A percentile compares a stretch with the other conserved stretches of the same genome.
Evolutionary conservation across 192 early-diverging fungal genomes (phyloP).

Genomic region (Coemansia javaensis): DNA sequence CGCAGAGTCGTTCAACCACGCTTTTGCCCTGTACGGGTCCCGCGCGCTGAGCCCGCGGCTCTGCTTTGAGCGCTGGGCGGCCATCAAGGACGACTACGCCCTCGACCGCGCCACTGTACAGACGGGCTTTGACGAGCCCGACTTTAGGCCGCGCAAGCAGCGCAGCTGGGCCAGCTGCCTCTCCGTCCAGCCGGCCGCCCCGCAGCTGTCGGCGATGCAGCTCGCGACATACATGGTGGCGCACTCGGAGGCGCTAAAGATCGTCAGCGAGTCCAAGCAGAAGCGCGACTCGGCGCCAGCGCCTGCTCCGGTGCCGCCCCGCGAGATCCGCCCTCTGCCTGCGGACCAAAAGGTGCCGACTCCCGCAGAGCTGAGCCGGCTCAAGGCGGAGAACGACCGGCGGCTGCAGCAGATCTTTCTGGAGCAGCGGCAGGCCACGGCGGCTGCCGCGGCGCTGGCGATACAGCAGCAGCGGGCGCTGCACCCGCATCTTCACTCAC

Average conservation of each 20-base stretch:
- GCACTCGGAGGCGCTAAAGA: constrained; percentile 25
- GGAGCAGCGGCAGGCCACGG: constrained; percentile 43
- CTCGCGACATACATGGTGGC: constrained; percentile 27
- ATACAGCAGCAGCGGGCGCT: constrained; percentile 29
- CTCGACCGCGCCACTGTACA: constrained; percentile 30
- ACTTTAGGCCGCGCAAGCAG: constrained; percentile 26
- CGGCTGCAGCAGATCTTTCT: constrained; percentile 33
- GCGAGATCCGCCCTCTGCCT: constrained; percentile 32
- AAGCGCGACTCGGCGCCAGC: constrained; percentile 29
- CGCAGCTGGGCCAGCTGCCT: constrained; percentile 27
- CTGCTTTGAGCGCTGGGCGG: constrained; percentile 41
- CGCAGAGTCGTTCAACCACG: constrained; percentile 40
- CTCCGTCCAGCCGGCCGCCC: constrained; percentile 10
- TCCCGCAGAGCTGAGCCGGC: constrained; percentile 36
- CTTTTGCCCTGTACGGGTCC: constrained; percentile 25
- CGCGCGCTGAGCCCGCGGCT: constrained; percentile 24
- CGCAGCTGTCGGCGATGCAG: constrained; percentile 32
- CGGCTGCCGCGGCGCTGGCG: constrained; percentile 29
- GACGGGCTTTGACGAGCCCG: constrained; percentile 44
- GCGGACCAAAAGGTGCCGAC: constrained; percentile 39
- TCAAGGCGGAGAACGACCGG: constrained; percentile 41
- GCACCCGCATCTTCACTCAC: constrained; percentile 17
- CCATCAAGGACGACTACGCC: constrained; percentile 39
- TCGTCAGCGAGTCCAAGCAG: constrained; percentile 30
- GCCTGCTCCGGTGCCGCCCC: constrained; percentile 27